Evolutionary conservation across 78 protist species (phyloP), one percentile per base, ranked within the genome.

Genomic region (Dictyostelium capitatum): DNA sequence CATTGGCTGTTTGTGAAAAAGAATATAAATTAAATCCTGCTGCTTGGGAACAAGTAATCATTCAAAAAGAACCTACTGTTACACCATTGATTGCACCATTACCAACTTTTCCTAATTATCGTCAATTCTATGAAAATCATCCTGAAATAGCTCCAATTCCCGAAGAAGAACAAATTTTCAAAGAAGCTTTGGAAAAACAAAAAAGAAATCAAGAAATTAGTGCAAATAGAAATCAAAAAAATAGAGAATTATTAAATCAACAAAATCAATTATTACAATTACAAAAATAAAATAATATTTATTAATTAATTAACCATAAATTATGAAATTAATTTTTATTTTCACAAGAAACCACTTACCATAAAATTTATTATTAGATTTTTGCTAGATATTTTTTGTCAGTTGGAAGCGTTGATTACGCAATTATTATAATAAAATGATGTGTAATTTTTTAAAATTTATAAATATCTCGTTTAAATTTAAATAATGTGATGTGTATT

Each of bases 1-100:
- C 80, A 8, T n/a, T 87, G 20, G 79, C 78, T 0, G 59, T 48
- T 20, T 59, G 79, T 56, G 80, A 87, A 87, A 59, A 43, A 46
- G 83, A 74, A 77, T 87, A 43, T 23, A 37, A 19, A 32, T 57
- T 43, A 43, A 70, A 64, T 30, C 83, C 64, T 51, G 83, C 65
- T 41, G 19, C 10, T 30, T 87, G 93, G 93, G 57, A 78, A 46
- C 51, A 77, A 37, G 32, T 51, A 7, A 54, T 79, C 15, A 23
- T 25, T 6, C 57, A 72, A 28, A 72, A 43, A 72, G 57, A 72
- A 72, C 25, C 54, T 43, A 43, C 79, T 9, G 30, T 37, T 20
- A 51, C 32, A 15, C 77, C 77, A 37, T 41, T 30, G 25, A 41
- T 28, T 19, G 77, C 77, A 37, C 77, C 77, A 69, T 69, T 37